Conservation (phyloP, 148 eudicot species). For the Fagopyrum homotropicum region DNA sequence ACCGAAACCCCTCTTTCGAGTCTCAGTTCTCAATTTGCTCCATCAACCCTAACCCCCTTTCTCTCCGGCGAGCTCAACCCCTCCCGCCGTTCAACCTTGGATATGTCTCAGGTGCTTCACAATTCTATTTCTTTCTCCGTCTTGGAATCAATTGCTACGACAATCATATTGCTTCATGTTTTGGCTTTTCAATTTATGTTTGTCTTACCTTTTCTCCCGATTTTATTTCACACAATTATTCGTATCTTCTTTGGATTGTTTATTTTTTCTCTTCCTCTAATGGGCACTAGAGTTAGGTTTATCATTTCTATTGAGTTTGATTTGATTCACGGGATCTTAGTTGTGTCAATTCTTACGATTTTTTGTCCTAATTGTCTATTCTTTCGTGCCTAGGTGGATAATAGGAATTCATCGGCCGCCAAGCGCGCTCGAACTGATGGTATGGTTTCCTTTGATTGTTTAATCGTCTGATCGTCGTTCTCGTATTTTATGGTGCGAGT, state of each 20-base stretch:
- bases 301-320: background rate
- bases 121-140: background rate
- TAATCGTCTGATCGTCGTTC: background rate
- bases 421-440: conserved; percentile 95
- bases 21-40: background rate
- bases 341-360: background rate
- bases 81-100: background rate
- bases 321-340: background rate
- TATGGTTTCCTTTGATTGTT: conserved; percentile 16
- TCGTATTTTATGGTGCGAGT: background rate
- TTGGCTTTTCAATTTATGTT: background rate
- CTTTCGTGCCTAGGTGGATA: conserved; percentile 49
- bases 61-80: background rate
- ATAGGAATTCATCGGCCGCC: conserved; percentile 64
- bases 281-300: background rate
- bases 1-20: background rate
- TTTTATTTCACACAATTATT: background rate
- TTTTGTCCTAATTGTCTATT: conserved; percentile 4
- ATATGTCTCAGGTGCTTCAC: conserved; percentile 42
- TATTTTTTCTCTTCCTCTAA: background rate
- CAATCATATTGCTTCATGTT: background rate
- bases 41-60: background rate
- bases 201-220: background rate
- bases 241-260: background rate
- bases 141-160: background rate